These are phyloP conservation scores for Microbotryum scabiosae DNA, from an alignment of 1,284 basidiomycete genomes.

Conservation along the genomic window DNA sequence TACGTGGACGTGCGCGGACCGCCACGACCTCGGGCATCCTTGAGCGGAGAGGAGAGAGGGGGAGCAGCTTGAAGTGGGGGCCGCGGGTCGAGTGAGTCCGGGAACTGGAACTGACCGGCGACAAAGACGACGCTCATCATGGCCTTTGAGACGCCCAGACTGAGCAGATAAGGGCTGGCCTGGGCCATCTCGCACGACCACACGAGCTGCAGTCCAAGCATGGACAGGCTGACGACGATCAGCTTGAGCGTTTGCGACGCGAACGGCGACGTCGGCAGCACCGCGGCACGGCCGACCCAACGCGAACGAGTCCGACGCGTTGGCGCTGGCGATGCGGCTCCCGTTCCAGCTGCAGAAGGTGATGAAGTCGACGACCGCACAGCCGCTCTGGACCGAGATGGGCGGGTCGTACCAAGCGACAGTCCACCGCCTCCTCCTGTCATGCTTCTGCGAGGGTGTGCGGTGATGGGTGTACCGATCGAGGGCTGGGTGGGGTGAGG, in stretches of 20 bases:
- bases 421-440: too few species aligned
- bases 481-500: background rate
- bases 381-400: too few species aligned
- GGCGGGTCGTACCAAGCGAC: too few species aligned
- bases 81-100: background rate
- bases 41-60: background rate
- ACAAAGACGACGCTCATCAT: constrained; percentile 41
- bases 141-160: constrained; percentile 31
- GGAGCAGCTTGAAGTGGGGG: constrained; percentile 12
- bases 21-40: background rate
- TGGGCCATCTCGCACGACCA: constrained; percentile 34
- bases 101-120: constrained; percentile 24
- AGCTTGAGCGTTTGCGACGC: constrained; percentile 8
- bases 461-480: too few species aligned
- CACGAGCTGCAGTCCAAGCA: constrained; percentile 30
- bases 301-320: constrained; percentile 4
- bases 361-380: too few species aligned
- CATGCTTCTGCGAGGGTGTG: too few species aligned
- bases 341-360: background rate
- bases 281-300: constrained; percentile 19
- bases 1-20: background rate
- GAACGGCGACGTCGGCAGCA: constrained; percentile 8
- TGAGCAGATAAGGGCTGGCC: constrained; percentile 34
- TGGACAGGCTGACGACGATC: constrained; percentile 9
- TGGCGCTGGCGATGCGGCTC: too few species aligned